phyloP scores from a whole-genome alignment of 2,329 filamentous ascomycete species.

The Xylaria sp. region DNA sequence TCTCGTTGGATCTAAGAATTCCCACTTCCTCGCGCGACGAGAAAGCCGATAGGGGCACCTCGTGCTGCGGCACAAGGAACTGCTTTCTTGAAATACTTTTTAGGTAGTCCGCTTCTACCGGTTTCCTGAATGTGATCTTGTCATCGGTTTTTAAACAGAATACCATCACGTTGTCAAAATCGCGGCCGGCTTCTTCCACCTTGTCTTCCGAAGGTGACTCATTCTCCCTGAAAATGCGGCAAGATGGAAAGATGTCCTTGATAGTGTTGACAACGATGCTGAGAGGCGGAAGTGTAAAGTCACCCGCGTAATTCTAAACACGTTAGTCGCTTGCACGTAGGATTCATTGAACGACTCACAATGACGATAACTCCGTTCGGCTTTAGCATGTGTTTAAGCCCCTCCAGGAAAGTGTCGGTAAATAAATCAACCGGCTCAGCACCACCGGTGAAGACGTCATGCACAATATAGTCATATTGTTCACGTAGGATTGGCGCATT shows the following conservation, averaged over 20 bases:
- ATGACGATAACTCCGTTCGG: conserved; percentile 87
- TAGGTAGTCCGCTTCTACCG: conserved; percentile 73
- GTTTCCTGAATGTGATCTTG: conserved; percentile 74
- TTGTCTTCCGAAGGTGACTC: conserved; percentile 61
- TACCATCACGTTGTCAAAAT: conserved; percentile 96
- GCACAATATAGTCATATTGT: conserved; percentile 90
- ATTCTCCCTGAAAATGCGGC: conserved; percentile 88
- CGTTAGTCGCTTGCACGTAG: conserved; percentile 16
- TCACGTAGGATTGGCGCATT: conserved; percentile 55
- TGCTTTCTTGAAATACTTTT: conserved; percentile 74
- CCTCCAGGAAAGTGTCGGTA: conserved; percentile 82
- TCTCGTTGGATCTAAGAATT: conserved; percentile 71
- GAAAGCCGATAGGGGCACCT: conserved; percentile 68
- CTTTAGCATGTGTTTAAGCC: conserved; percentile 76
- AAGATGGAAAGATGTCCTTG: conserved; percentile 82
- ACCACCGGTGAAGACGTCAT: conserved; percentile 97
- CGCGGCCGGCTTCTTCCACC: conserved; percentile 61
- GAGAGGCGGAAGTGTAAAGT: conserved; percentile 80
- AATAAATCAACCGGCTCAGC: conserved; percentile 91
- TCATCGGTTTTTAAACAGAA: conserved; percentile 79
- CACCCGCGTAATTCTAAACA: conserved; percentile 90
- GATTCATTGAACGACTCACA: conserved; percentile 60
- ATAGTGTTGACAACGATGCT: conserved; percentile 86
- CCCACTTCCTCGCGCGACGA: conserved; percentile 57
- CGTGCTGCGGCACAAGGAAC: conserved; percentile 77